phyloP scores from a whole-genome alignment of 192 early-diverging fungal species.

The Mortierella claussenii region DNA sequence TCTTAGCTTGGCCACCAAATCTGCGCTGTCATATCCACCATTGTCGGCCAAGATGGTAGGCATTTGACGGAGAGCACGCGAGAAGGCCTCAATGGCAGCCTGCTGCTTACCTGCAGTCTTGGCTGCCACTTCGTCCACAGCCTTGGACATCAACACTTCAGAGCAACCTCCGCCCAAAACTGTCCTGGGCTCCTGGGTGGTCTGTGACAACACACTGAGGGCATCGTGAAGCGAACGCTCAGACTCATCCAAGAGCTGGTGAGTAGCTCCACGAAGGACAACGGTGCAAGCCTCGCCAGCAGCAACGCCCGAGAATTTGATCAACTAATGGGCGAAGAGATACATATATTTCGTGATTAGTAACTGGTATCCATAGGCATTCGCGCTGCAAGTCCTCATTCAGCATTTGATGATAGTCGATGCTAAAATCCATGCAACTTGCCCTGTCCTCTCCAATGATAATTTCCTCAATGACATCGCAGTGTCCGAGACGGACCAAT shows the following conservation, averaged over 20 bases:
- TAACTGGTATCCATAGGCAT: neutral
- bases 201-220: conserved; percentile 94
- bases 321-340: conserved; percentile 70
- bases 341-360: neutral
- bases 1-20: conserved; percentile 91
- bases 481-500: conserved; percentile 92
- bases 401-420: no score
- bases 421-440: no score
- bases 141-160: conserved; percentile 98
- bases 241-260: conserved; percentile 95
- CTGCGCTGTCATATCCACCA: conserved; percentile 94
- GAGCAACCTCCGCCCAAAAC: conserved; percentile 96
- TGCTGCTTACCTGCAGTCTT: conserved; percentile 95
- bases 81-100: conserved; percentile 95
- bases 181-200: conserved; percentile 92
- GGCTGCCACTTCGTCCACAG: conserved; percentile 93
- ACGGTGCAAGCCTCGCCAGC: conserved; percentile 99
- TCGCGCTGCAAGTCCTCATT: no score
- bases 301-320: conserved; percentile 96
- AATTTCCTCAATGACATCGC: conserved; percentile 97
- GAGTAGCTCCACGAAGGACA: conserved; percentile 94
- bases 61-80: conserved; percentile 93
- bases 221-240: conserved; percentile 98
- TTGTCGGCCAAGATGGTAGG: conserved; percentile 98
- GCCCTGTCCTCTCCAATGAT: conserved; percentile 97